Percentiles rank a stretch among this genome's conserved stretches.
Evolutionary conservation across 371 early-diverging fungal species (phyloP).

Genomic region (Rhizopus stolonifer): DNA sequence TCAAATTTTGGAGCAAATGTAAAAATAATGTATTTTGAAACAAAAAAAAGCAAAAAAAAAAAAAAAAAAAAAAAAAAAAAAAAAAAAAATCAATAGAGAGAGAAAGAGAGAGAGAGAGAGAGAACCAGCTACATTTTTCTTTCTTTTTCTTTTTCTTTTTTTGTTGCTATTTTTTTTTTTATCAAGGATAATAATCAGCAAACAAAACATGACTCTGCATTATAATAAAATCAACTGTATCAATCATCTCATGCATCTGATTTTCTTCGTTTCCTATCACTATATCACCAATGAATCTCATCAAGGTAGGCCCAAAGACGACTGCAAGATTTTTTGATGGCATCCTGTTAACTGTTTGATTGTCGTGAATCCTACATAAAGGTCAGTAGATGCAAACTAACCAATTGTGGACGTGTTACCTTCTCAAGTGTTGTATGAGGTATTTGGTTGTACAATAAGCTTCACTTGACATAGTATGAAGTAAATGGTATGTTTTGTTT

Average conservation of each 20-base stretch:
- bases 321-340: slow-evolving; percentile 83
- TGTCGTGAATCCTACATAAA: slow-evolving; percentile 47
- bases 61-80: background rate
- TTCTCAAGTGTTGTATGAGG: slow-evolving; percentile 26
- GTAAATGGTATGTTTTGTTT: background rate
- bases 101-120: too few species aligned
- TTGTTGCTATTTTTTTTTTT: too few species aligned
- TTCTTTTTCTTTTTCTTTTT: too few species aligned
- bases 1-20: slow-evolving; percentile 60
- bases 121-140: too few species aligned
- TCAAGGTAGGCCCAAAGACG: slow-evolving; percentile 88
- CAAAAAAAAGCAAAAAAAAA: background rate
- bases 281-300: slow-evolving; percentile 40
- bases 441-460: slow-evolving; percentile 36
- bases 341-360: slow-evolving; percentile 74
- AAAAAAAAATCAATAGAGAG: too few species aligned
- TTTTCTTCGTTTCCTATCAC: slow-evolving; percentile 21
- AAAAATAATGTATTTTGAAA: slow-evolving; percentile 9
- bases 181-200: slow-evolving; percentile 14
- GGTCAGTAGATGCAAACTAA: background rate
- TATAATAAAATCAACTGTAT: slow-evolving; percentile 23
- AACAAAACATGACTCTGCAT: slow-evolving; percentile 23
- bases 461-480: slow-evolving; percentile 32
- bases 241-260: slow-evolving; percentile 21
- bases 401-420: slow-evolving; percentile 21